Base-by-base conservation (phyloP, 1,284 basidiomycete genomes). In the Marasmius oreades region DNA sequence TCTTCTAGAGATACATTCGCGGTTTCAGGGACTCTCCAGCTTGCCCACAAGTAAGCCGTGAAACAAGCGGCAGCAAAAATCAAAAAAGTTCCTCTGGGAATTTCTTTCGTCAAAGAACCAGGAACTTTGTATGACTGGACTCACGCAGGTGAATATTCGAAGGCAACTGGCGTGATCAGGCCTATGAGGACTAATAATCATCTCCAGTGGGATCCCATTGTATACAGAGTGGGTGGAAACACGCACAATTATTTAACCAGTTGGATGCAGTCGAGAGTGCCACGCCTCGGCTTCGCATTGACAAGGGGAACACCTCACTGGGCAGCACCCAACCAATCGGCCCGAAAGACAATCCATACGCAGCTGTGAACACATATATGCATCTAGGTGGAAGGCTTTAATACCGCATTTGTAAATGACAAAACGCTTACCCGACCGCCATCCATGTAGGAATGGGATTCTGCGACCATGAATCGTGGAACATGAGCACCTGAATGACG, bases 311-410 rank as follows among this genome's bases (percentile, higher is more conserved):
- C 22, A 95, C 86, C 70, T 93, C 91, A 61, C 81, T 85, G 0
- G 89, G 86, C 1, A 92, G 77, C 1, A 92, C 82, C 91, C 93
- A 95, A 11, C 86, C 90, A 61, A 92, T 83, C 1, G 93, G 93
- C 1, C 93, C 93, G 67, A 91, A 87, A 37, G 89, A 92, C 44
- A 86, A 73, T 2, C 92, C 92, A 67, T 93, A 95, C 24, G 88
- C 86, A 55, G 83, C 84, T 26, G 92, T 93, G 73, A 93, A 95
- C 10, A 79, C 65, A 68, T 92, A 93, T 46, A 90, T 81, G 53
- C 79, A 83, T 53, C 86, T 88, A 62, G 52, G 18, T 53, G n/a
- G 51, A 51, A 22, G 33, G 52, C 28, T 3, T 23, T 44, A 39
- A 52, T 23, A 18, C 31, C 43, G 12, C 33, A 33, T 47, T n/a